A percentile compares a stretch with the other conserved stretches of the same genome.
Evolutionary conservation across 2,329 filamentous ascomycete genomes (phyloP).

Genomic region (Didymella arachidicola): DNA sequence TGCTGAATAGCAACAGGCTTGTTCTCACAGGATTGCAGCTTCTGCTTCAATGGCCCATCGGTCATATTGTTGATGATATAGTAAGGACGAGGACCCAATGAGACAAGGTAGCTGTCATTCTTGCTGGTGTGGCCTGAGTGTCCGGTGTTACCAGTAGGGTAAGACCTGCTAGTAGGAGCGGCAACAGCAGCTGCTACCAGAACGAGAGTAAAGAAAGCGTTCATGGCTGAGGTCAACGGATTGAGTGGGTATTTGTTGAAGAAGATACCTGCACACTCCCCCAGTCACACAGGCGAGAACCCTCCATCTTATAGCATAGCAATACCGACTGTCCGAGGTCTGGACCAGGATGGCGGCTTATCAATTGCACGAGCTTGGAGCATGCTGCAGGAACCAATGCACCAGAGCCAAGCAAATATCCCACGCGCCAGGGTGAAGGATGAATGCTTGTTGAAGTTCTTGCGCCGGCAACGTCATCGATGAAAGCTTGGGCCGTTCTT

Average conservation of each 20-base stretch:
- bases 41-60: conserved; percentile 65
- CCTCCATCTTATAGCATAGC: conserved; percentile 14
- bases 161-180: conserved; percentile 20
- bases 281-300: not conserved
- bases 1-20: conserved; percentile 60
- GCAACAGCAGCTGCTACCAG: conserved; percentile 22
- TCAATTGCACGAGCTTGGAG: conserved; percentile 1
- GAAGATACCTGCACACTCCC: not conserved
- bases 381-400: conserved; percentile 9
- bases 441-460: conserved; percentile 8
- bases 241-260: not conserved
- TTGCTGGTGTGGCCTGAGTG: conserved; percentile 19
- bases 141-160: conserved; percentile 4
- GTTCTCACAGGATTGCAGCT: conserved; percentile 66
- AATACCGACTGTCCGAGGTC: not conserved
- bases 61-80: conserved; percentile 71
- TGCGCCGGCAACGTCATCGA: conserved; percentile 9
- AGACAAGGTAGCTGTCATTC: conserved; percentile 51
- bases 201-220: conserved; percentile 14
- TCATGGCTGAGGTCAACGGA: conserved; percentile 4
- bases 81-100: conserved; percentile 70
- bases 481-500: conserved; percentile 12
- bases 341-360: not conserved
- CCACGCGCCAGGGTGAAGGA: conserved; percentile 17
- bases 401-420: conserved; percentile 15